Conservation (phyloP, 805 yeast genomes). For the Cyberlindnera japonica region DNA sequence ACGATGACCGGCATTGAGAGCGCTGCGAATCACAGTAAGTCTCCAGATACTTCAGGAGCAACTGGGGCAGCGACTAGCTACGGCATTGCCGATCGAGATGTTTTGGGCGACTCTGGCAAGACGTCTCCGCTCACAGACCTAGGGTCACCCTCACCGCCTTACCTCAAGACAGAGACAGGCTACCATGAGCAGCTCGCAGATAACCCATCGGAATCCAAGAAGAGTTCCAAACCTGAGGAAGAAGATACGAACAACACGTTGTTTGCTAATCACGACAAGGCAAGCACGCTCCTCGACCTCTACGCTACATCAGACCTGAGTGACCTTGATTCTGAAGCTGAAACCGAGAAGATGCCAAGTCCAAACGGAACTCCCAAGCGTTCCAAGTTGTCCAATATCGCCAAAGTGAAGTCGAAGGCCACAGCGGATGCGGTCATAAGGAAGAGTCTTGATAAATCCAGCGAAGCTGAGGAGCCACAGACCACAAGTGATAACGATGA, state of each 20-base stretch:
- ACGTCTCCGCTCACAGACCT: constrained; percentile 29
- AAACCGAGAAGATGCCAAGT: constrained; percentile 80
- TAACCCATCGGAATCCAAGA: neutral
- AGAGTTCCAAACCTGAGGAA: too few species aligned
- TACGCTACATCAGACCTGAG: constrained; percentile 44
- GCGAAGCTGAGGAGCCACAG: constrained; percentile 11
- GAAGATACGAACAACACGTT: too few species aligned
- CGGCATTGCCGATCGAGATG: constrained; percentile 2
- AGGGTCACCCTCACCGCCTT: constrained; percentile 25
- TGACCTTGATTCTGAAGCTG: constrained; percentile 78
- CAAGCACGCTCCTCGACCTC: neutral
- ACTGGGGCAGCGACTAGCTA: constrained; percentile 1
- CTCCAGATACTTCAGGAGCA: neutral
- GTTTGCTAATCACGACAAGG: neutral
- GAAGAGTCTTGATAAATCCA: constrained; percentile 11
- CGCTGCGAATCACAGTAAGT: constrained; percentile 8
- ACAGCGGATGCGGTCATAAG: constrained; percentile 4
- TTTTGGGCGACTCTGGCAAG: constrained; percentile 22
- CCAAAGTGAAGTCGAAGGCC: constrained; percentile 19
- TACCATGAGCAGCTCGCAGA: neutral
- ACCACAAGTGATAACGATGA: constrained; percentile 15
- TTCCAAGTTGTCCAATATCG: constrained; percentile 41
- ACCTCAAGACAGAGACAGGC: constrained; percentile 9
- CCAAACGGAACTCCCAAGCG: constrained; percentile 25
- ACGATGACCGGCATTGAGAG: constrained; percentile 22